Conservation (phyloP, 176 grass and related monocot species). For the Guadua angustifolia region DNA sequence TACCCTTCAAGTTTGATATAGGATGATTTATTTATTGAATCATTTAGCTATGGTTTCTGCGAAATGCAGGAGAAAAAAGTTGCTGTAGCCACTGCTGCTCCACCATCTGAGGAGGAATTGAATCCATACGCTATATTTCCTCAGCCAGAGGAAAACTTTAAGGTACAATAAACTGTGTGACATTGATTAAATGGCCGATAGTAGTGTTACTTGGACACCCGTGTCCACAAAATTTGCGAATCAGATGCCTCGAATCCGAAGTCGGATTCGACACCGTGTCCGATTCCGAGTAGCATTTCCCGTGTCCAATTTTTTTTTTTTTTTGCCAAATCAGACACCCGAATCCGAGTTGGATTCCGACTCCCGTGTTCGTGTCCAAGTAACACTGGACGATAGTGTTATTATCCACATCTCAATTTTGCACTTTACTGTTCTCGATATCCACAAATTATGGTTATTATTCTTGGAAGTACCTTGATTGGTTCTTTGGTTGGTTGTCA, state of each 20-base stretch:
- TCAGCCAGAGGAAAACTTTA: conserved; percentile 87
- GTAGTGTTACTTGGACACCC: too few species aligned
- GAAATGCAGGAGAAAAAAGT: conserved; percentile 71
- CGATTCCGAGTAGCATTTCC: too few species aligned
- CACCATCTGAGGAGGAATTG: conserved; percentile 81
- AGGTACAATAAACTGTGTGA: conserved; percentile 51
- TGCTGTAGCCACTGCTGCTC: conserved; percentile 45
- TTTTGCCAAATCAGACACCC: too few species aligned
- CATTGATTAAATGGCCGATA: not conserved
- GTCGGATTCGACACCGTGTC: too few species aligned
- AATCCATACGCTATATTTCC: conserved; percentile 97
- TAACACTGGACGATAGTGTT: not conserved
- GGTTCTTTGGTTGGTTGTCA: conserved; percentile 28
- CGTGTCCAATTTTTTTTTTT: too few species aligned
- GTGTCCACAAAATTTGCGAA: too few species aligned
- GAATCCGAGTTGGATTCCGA: too few species aligned
- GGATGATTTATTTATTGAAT: not conserved
- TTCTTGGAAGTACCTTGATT: not conserved
- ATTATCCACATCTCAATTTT: not conserved
- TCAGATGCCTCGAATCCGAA: too few species aligned
- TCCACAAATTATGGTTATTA: not conserved
- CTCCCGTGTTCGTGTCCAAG: too few species aligned
- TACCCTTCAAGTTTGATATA: conserved; percentile 5
- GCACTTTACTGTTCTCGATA: conserved; percentile 1
- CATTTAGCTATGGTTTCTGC: conserved; percentile 32